phyloP scores from a whole-genome alignment of 345 rosid genomes.

The Aquilaria malaccensis region DNA sequence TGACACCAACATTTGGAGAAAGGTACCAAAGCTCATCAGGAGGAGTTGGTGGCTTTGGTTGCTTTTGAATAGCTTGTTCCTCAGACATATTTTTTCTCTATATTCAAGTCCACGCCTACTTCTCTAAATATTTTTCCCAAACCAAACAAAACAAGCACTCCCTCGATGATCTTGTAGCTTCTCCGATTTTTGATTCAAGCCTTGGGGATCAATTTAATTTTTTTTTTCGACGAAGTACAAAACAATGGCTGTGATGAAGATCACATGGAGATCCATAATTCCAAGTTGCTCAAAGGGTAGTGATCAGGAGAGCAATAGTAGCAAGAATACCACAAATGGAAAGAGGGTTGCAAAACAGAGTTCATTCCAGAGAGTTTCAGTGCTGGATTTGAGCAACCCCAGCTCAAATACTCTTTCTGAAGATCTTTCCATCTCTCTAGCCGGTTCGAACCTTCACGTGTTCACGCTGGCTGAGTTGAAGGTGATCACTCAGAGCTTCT shows the following conservation, averaged over 20 bases:
- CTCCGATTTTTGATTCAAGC: background rate
- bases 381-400: conserved; percentile 67
- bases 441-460: conserved; percentile 68
- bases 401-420: conserved; percentile 45
- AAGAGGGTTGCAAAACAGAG: conserved; percentile 37
- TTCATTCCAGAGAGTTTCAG: conserved; percentile 50
- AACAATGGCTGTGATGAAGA: conserved; percentile 42
- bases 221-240: too few species aligned
- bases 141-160: background rate
- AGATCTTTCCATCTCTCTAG: conserved; percentile 72
- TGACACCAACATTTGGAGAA: background rate
- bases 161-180: background rate
- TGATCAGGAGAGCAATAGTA: conserved; percentile 15
- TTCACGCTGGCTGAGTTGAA: conserved; percentile 69
- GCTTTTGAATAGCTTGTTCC: background rate
- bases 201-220: background rate
- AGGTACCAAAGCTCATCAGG: conserved; percentile 11
- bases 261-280: conserved; percentile 43
- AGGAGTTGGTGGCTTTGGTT: conserved; percentile 19
- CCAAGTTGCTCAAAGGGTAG: conserved; percentile 40
- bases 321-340: background rate
- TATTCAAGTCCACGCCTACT: background rate
- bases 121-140: background rate
- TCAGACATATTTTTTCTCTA: background rate
- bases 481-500: conserved; percentile 68